phyloP scores from a whole-genome alignment of 73 alveolate species.

The Blepharisma japonicum region DNA sequence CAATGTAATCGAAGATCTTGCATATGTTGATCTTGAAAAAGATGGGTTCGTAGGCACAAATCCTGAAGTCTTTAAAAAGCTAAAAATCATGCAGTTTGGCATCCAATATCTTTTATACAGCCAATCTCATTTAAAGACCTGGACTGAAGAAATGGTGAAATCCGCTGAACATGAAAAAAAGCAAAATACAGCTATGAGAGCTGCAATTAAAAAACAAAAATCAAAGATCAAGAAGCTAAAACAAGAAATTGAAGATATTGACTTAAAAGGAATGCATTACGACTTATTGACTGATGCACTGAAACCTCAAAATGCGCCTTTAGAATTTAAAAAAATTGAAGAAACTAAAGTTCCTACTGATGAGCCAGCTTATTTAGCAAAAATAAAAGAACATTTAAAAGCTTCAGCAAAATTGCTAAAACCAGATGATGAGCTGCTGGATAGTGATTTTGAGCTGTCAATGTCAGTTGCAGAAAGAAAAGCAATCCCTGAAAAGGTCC shows the following conservation, averaged over 20 bases:
- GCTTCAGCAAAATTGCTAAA: too few species aligned
- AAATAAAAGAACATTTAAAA: too few species aligned
- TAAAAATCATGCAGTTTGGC: conserved; percentile 18
- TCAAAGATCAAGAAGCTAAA: background rate
- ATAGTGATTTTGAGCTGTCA: too few species aligned
- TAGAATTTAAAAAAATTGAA: background rate
- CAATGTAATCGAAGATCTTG: conserved; percentile 12
- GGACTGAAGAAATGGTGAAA: background rate
- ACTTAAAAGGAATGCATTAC: background rate
- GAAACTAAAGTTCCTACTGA: background rate
- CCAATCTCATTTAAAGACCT: background rate
- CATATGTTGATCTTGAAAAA: conserved; percentile 18
- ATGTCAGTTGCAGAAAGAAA: too few species aligned
- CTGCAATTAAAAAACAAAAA: conserved; percentile 10
- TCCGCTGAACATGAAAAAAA: conserved; percentile 15
- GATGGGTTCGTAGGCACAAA: conserved; percentile 8
- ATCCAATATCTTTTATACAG: background rate
- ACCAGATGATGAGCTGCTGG: too few species aligned
- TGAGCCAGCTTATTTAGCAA: too few species aligned
- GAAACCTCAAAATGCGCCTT: background rate
- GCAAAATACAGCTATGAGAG: background rate
- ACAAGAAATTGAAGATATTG: conserved; percentile 18
- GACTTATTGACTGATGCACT: background rate
- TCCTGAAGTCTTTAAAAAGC: conserved; percentile 12
- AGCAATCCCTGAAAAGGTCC: too few species aligned